A percentile compares a stretch with the other conserved stretches of the same genome.
Conservation (phyloP, 805 yeast genomes). For the Wickerhamiella domercqiae region DNA sequence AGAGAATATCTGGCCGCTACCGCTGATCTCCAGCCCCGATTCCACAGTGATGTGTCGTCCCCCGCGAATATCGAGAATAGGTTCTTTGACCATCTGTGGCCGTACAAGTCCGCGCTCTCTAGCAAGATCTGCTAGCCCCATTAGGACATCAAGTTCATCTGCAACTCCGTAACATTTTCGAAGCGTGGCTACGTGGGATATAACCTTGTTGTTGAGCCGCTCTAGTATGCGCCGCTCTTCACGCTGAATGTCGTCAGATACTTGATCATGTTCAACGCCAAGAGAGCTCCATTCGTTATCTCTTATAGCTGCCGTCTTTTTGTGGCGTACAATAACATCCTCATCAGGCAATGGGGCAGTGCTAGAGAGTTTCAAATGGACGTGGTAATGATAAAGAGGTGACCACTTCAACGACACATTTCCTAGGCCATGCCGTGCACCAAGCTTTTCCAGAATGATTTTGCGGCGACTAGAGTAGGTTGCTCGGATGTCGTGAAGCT, state of each 20-base stretch:
- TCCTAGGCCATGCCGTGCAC: constrained; percentile 8
- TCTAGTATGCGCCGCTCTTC: constrained; percentile 44
- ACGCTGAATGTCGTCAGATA: constrained; percentile 32
- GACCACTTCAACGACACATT: constrained; percentile 28
- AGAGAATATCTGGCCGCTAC: constrained; percentile 31
- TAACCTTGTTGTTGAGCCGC: constrained; percentile 32
- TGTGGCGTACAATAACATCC: constrained; percentile 27
- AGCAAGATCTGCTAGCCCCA: constrained; percentile 60
- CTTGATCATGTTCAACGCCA: constrained; percentile 33
- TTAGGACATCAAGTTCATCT: constrained; percentile 57
- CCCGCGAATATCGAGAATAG: constrained; percentile 33
- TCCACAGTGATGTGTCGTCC: constrained; percentile 89
- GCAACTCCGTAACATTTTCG: constrained; percentile 35
- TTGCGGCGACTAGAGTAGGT: constrained; percentile 18
- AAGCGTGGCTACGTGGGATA: constrained; percentile 31
- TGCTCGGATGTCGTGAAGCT: constrained; percentile 19
- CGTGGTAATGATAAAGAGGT: constrained; percentile 32
- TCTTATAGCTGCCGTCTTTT: constrained; percentile 32
- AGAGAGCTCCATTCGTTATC: constrained; percentile 35
- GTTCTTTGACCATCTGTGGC: constrained; percentile 43
- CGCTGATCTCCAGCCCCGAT: constrained; percentile 39
- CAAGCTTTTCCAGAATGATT: constrained; percentile 13
- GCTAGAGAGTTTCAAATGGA: constrained; percentile 26
- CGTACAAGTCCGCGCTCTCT: constrained; percentile 48
- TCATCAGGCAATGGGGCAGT: constrained; percentile 9